Base-by-base conservation (phyloP, 345 rosid species). In the Melaleuca alternifolia region DNA sequence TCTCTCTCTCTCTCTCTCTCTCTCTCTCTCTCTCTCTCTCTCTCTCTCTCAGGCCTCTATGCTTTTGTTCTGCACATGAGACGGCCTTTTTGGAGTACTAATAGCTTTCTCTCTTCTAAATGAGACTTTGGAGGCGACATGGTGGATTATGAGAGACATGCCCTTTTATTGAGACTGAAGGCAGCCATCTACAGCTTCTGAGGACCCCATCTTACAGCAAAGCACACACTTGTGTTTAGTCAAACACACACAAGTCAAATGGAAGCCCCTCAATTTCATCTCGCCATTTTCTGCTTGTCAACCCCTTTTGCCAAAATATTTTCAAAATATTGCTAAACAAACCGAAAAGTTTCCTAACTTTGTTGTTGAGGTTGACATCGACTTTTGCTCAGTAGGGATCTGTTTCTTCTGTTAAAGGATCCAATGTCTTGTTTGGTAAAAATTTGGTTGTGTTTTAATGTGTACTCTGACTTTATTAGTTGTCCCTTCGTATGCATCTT, bases 1-100 rank as follows among this genome's bases (percentile, higher is more conserved):
- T 97, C 87, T 91, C 84, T 87, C 88, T 87, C 52, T 85, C 79
- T 84, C 83, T 50, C 52, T 37, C 76, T 24, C 33, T 33, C 76
- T 51, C 79, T 81, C 57, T 86, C 21, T 87, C 77, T 77, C 82
- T 84, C 89, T 77, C 84, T 50, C 28, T 84, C 89, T 77, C 84
- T 50, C 28, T 84, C 20, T 59, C 53, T n/a, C 33, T 84, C 50
- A 12, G 37, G 24, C n/a, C 71, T 84, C 44, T 37, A 18, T 71
- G 79, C 28, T 56, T 57, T 61, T 61, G 51, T 20, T 23, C 65
- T 23, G 65, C 71, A 84, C 12, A 61, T 28, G 79, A 46, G 51
- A 57, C 84, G 30, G 24, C 11, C 53, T 81, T 77, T 16, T 51
- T 50, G 83, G 21, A 52, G 41, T 20, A 54, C 54, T 57, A 12